Conservation (phyloP, 805 yeast genomes). For the Pichia insulana region DNA sequence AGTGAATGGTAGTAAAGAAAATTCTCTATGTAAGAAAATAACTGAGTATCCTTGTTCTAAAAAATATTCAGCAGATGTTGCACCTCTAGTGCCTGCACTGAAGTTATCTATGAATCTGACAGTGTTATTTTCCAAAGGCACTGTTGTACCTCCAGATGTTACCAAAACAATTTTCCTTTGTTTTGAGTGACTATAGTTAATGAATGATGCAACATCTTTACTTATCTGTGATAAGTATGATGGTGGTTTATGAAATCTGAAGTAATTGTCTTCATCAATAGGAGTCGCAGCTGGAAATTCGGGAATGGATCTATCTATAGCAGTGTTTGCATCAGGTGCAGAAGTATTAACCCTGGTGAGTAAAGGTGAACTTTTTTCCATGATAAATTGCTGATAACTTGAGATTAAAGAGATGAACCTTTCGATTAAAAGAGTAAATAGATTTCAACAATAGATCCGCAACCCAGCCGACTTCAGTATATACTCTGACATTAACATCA, state of each 20-base stretch:
- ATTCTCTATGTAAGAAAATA: slow-evolving; percentile 85
- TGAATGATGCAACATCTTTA: slow-evolving; percentile 49
- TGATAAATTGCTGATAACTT: not conserved
- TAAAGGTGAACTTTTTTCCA: not conserved
- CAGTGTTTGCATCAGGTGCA: slow-evolving; percentile 57
- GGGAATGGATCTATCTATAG: slow-evolving; percentile 71
- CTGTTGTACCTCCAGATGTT: slow-evolving; percentile 97
- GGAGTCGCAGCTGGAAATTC: slow-evolving; percentile 70
- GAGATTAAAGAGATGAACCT: too few species aligned
- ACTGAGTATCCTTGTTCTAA: slow-evolving; percentile 84
- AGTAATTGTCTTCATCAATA: slow-evolving; percentile 69
- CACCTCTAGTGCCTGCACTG: slow-evolving; percentile 97
- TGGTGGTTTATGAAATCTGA: slow-evolving; percentile 66
- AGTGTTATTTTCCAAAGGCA: slow-evolving; percentile 93
- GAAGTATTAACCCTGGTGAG: slow-evolving; percentile 36
- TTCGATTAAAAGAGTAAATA: too few species aligned
- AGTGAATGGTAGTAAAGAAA: slow-evolving; percentile 86
- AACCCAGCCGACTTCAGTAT: too few species aligned
- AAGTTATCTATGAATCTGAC: slow-evolving; percentile 95
- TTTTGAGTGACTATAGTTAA: slow-evolving; percentile 40
- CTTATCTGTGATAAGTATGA: slow-evolving; percentile 57
- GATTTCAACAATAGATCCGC: too few species aligned
- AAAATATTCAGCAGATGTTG: slow-evolving; percentile 89
- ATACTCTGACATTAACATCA: too few species aligned
- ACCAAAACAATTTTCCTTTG: slow-evolving; percentile 61